Percentiles rank a stretch among this genome's conserved stretches.
phyloP scores from a whole-genome alignment of 768 basidiomycete genomes.

The Lentinus brumalis region DNA sequence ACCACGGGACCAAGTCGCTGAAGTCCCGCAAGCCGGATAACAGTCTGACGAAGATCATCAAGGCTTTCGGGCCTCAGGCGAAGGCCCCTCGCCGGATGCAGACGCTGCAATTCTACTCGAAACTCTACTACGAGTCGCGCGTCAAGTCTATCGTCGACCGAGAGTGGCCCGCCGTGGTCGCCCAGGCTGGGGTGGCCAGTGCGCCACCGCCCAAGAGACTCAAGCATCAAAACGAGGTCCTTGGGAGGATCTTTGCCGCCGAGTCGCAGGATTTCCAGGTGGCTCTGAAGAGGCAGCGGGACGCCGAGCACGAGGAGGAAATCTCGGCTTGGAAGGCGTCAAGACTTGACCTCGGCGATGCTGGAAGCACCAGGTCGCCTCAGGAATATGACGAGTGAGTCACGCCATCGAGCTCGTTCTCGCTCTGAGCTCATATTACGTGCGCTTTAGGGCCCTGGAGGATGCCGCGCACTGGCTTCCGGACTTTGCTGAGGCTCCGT shows the following conservation, averaged over 20 bases:
- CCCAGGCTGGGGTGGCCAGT: neutral
- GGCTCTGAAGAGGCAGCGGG: neutral
- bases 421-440: too few species aligned
- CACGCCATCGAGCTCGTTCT: too few species aligned
- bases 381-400: too few species aligned
- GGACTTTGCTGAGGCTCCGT: too few species aligned
- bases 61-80: neutral
- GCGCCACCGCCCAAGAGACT: neutral
- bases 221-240: neutral
- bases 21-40: neutral
- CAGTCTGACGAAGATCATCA: neutral
- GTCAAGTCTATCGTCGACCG: neutral
- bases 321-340: neutral
- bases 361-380: neutral
- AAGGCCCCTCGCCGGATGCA: neutral
- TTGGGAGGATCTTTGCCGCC: neutral
- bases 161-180: neutral
- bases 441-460: too few species aligned
- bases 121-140: neutral
- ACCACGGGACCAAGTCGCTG: neutral
- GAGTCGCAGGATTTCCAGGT: neutral
- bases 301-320: neutral
- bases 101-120: neutral
- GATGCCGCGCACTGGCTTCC: too few species aligned
- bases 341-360: neutral